phyloP scores from a whole-genome alignment of 192 early-diverging fungal species.

The Coemansia sp. region DNA sequence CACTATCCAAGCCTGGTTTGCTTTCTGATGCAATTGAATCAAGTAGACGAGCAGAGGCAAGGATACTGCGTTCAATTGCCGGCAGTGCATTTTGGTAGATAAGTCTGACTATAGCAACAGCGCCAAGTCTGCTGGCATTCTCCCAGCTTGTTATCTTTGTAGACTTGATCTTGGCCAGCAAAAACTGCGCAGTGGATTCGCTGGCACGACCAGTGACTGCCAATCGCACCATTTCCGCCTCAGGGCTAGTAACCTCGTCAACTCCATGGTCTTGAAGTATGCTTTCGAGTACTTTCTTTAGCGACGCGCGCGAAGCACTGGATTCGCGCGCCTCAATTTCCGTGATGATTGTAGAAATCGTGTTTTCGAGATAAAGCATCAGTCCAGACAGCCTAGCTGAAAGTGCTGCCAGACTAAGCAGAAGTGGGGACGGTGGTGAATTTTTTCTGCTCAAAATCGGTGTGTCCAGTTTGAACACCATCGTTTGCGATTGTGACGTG shows the following conservation, averaged over 20 bases:
- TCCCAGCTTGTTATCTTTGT: constrained; percentile 36
- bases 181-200: constrained; percentile 45
- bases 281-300: constrained; percentile 19
- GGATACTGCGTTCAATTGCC: constrained; percentile 28
- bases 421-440: constrained; percentile 11
- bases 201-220: constrained; percentile 37
- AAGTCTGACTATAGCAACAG: constrained; percentile 21
- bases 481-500: neutral
- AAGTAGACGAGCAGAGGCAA: constrained; percentile 19
- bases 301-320: constrained; percentile 20
- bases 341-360: constrained; percentile 11
- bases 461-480: constrained; percentile 17
- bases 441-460: constrained; percentile 9
- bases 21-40: neutral
- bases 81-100: constrained; percentile 35
- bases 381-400: constrained; percentile 33
- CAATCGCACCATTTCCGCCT: constrained; percentile 29
- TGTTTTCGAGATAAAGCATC: constrained; percentile 26
- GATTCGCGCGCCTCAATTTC: constrained; percentile 20
- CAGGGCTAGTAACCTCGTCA: constrained; percentile 39
- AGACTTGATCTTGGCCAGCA: constrained; percentile 37
- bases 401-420: constrained; percentile 17
- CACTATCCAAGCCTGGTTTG: neutral
- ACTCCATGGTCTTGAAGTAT: constrained; percentile 44
- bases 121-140: constrained; percentile 32